Base-by-base conservation (phyloP, 2,329 filamentous ascomycete species). In the Aspergillus versicolor region DNA sequence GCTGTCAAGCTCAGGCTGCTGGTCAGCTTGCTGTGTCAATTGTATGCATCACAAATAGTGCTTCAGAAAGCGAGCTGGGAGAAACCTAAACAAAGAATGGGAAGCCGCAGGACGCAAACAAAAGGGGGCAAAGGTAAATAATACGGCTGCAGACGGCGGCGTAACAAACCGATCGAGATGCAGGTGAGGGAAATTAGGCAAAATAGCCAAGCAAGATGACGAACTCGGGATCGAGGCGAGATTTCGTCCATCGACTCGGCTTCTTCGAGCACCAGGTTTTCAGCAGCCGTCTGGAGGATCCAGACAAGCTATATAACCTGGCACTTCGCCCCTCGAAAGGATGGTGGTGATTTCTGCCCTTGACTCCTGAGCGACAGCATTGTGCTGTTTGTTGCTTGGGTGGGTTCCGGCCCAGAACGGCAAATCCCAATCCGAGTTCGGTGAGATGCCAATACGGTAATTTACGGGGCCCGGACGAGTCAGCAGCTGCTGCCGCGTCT, bases 221-320 rank as follows among this genome's bases (percentile, higher is more conserved):
- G 41, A 45, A 19, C 40, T 43, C 41, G 41, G 17, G 41, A 51
- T 30, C 48, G 38, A 27, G 50, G 7, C 11, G 24, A 15, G 12
- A 27, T 38, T 27, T 22, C 8, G n/a, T 43, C 19, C n/a, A 12
- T 22, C 49, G 19, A 19, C 27, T 32, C 50, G 50, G 41, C 30
- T 38, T 37, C 30, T 9, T 24, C 17, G 17, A 37, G 15, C 13
- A 19, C 30, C 27, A 19, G 12, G 37, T 45, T 45, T 38, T 41
- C 42, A 15, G 12, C 43, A 17, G 42, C 15, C 8, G 12, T 32
- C 15, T 19, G n/a, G 15, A 40, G 42, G 50, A 52, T 45, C 41
- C 41, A 52, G 41, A 17, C 11, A 38, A 30, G 38, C 40, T 61
- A 61, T 61, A 61, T 56, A 61, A 54, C 30, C 46, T 5, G 56